These are phyloP conservation scores for Populus davidiana DNA, from an alignment of 345 rosid genomes.

Conservation along the genomic window DNA sequence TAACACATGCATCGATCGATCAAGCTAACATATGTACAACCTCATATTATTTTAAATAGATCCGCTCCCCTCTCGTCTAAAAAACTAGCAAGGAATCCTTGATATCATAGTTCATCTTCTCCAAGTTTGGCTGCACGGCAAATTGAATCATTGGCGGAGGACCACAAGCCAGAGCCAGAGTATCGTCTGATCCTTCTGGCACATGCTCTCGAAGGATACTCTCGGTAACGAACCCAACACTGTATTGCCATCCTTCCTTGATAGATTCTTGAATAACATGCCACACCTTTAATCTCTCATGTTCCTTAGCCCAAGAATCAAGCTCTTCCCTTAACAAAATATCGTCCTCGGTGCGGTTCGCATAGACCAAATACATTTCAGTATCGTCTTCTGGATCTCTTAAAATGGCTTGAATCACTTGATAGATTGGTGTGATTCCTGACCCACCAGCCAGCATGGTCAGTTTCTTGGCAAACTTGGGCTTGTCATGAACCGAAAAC, in stretches of 20 bases:
- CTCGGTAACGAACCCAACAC: constrained; percentile 69
- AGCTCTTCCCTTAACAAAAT: constrained; percentile 75
- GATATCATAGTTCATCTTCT: constrained; percentile 76
- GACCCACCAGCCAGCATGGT: constrained; percentile 96
- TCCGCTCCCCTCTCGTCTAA: constrained; percentile 18
- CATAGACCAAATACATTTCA: constrained; percentile 78
- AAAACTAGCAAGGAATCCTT: constrained; percentile 69
- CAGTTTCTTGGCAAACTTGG: constrained; percentile 68
- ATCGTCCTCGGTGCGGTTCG: constrained; percentile 83
- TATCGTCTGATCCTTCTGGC: constrained; percentile 53
- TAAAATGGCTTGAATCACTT: constrained; percentile 66
- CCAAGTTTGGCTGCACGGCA: constrained; percentile 85
- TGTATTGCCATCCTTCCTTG: constrained; percentile 76
- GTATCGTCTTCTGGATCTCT: constrained; percentile 78
- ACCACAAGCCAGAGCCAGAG: constrained; percentile 79
- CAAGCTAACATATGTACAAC: background rate
- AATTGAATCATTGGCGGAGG: constrained; percentile 98
- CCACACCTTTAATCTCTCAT: constrained; percentile 75
- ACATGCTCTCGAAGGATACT: constrained; percentile 59
- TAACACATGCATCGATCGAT: no score
- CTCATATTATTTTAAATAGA: background rate
- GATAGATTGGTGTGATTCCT: constrained; percentile 88
- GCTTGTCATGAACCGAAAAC: constrained; percentile 70
- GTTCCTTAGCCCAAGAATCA: constrained; percentile 67
- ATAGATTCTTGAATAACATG: constrained; percentile 58